Base-by-base conservation (phyloP, 179 eudicot genomes). In the Drosera spatulata region DNA sequence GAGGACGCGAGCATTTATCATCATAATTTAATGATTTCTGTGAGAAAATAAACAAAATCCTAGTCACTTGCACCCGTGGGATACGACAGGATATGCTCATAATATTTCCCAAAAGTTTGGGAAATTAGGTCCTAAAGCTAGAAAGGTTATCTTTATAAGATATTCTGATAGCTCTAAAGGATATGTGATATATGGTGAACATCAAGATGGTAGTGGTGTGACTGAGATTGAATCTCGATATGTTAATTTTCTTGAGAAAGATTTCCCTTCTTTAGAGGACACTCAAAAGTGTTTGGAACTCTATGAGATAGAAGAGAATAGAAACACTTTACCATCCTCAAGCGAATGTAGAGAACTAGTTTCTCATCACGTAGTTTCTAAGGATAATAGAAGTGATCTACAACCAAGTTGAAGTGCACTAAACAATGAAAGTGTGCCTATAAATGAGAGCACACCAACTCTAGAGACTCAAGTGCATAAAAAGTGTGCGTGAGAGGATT, bases 1-100 rank as follows among this genome's bases (percentile, higher is more conserved):
- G 55, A 22, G 61, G 37, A 12, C 38, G 68, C 4, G 61, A 56
- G 11, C 49, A 64, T 40, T 37, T 64, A 47, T 55, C 45, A n/a
- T 1, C 50, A 10, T 10, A 11, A 4, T 50, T 58, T 13, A 41
- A 41, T 14, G 50, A 15, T 6, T 41, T 38, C 2, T 49, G 58
- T 51, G 22, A 66, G 10, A n/a, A 64, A 56, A 55, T 51, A 33
- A 49, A 12, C 42, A 15, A 12, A 62, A 52, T 7, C 15, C 50
- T 2, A 12, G 4, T 4, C 49, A 51, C 15, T 7, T 62, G 22
- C 8, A 12, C 0, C 48, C 40, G 3, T 62, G 40, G 58, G 50
- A 40, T 12, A 39, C 33, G 14, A 10, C 45, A n/a, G 11, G 7
- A 3, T 50, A 50, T 50, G 53, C 9, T 50, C 15, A 50, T 50